Evolutionary conservation across 1,284 basidiomycete species (phyloP), one percentile per base, ranked within the genome.

Genomic region (Amylostereum areolatum): DNA sequence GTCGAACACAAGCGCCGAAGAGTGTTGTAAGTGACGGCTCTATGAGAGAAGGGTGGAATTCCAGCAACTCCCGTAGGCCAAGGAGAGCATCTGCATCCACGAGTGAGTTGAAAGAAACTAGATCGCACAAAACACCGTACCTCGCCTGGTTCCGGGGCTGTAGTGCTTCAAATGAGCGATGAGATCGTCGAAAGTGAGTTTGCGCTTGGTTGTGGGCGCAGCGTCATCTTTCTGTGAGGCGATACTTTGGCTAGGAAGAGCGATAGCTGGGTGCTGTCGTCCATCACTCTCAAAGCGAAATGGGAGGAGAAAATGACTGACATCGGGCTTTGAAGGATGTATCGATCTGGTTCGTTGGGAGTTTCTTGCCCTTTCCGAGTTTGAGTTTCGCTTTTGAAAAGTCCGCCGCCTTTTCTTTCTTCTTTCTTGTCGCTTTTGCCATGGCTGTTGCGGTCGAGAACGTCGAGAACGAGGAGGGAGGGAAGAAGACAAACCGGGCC

Each of bases 361-460:
- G 62, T 62, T 89, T 83, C 66, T 96, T 98, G 44, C 91, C 92
- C 67, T 96, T 98, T 33, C 96, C 96, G 45, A 99, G 86, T 69
- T 97, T 98, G 43, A 96, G 78, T 66, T 92, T 97, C 27, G 91
- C 84, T 91, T 96, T 97, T 92, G 82, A 75, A 57, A 97, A 96
- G 66, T 96, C 93, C n/a, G 88, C 88, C 1, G 78, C 81, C 65
- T 90, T 93, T 54, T 87, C 91, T 63, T 85, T 92, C 63, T 83
- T 85, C 68, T 89, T 92, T 66, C 89, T 94, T 8, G 82, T 73
- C 54, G 81, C 87, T 68, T 94, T 94, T 8, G 92, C 90, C 92
- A 95, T 89, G 18, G 55, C 57, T 53, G 55, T 60, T 57, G n/a
- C n/a, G n/a, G n/a, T n/a, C n/a, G n/a, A n/a, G n/a, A n/a, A n/a